Percentiles rank a stretch among this genome's conserved stretches.
phyloP scores from a whole-genome alignment of 208 protist species.

The Tetramitus jugosus region DNA sequence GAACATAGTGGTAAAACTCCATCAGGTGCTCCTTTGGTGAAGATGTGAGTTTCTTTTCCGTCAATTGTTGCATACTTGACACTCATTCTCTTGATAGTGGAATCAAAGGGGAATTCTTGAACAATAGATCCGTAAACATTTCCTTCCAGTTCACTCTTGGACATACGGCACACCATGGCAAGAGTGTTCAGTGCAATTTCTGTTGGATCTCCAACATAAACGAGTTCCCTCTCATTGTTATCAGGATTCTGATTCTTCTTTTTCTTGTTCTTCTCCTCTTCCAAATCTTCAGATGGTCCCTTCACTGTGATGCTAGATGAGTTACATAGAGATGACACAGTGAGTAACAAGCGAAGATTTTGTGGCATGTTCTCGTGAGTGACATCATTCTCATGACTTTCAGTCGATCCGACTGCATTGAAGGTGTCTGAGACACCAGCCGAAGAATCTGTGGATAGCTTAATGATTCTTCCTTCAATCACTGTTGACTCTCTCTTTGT shows the following conservation, averaged over 20 bases:
- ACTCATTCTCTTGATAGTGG: conserved; percentile 15
- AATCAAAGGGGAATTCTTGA: conserved; percentile 21
- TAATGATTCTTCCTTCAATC: neutral
- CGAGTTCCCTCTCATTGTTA: neutral
- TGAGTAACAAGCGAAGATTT: neutral
- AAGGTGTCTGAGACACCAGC: no score
- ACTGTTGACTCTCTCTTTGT: no score
- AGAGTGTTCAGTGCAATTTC: neutral
- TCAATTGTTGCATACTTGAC: neutral
- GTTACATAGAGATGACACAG: neutral
- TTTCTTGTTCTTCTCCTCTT: neutral
- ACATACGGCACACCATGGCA: neutral
- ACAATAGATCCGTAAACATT: neutral
- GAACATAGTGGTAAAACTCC: neutral
- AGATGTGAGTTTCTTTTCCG: neutral
- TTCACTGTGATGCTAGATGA: neutral
- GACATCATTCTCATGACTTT: neutral
- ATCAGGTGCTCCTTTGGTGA: conserved; percentile 19
- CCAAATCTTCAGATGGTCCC: no score
- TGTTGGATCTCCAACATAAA: conserved; percentile 21
- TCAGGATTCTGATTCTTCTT: no score
- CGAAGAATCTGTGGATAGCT: no score
- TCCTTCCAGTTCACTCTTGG: neutral
- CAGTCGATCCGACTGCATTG: no score
- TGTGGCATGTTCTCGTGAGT: neutral